Percentiles rank a stretch among this genome's conserved stretches.
These are phyloP conservation scores for Phytophthora parvispora DNA, from an alignment of 352 stramenopile species.

Conservation along the genomic window DNA sequence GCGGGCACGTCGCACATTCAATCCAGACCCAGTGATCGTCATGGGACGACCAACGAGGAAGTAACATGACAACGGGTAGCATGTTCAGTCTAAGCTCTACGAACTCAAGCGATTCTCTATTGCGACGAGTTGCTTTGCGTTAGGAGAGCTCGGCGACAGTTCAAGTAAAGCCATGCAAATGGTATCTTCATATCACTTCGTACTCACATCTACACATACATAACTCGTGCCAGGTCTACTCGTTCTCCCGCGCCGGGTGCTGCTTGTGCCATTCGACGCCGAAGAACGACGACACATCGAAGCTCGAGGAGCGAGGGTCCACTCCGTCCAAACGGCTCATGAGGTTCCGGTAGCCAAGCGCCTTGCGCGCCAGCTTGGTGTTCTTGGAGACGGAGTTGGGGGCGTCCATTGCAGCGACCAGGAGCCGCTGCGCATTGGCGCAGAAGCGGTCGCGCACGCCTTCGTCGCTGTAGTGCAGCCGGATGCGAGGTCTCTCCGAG, in stretches of 20 bases:
- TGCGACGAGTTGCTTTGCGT: no score
- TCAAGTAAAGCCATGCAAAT: no score
- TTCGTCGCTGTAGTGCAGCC: neutral
- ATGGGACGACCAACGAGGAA: no score
- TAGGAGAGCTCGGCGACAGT: no score
- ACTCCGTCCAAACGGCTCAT: neutral
- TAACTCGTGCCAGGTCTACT: no score
- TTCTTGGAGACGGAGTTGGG: neutral
- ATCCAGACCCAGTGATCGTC: no score
- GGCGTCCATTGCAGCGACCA: neutral
- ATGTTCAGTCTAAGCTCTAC: no score
- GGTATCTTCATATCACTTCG: no score
- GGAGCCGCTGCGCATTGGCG: neutral
- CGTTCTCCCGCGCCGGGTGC: neutral
- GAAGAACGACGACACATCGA: neutral
- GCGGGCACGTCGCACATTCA: no score
- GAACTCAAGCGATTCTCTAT: no score
- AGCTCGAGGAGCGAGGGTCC: neutral
- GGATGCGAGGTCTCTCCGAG: neutral
- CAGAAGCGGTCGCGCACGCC: neutral
- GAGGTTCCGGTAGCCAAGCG: neutral
- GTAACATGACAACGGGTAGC: no score
- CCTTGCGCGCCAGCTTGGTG: neutral
- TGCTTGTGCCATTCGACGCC: neutral
- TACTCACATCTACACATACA: no score